Conservation (phyloP, 805 yeast species). For the Saccharomyces eubayanus region DNA sequence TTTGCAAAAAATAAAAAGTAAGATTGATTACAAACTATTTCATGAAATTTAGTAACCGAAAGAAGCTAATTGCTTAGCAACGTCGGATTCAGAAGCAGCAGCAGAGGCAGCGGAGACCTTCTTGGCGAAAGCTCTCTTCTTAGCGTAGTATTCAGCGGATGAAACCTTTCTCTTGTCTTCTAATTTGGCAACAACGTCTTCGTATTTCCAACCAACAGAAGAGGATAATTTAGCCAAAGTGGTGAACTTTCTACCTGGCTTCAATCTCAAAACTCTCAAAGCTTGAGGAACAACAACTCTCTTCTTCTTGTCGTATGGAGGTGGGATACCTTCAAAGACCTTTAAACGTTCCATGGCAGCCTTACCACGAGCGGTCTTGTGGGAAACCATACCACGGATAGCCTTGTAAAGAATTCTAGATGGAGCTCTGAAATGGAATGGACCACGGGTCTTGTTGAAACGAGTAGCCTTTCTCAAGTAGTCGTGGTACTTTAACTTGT, state of each 20-base stretch:
- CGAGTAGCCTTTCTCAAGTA: constrained; percentile 99
- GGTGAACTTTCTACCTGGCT: constrained; percentile 99
- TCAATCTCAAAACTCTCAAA: constrained; percentile 95
- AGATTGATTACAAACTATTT: constrained; percentile 8
- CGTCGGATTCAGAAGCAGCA: constrained; percentile 83
- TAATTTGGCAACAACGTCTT: constrained; percentile 91
- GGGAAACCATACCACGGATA: constrained; percentile 97
- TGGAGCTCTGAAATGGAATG: constrained; percentile 99
- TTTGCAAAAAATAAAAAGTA: constrained; percentile 9
- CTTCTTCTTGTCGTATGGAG: constrained; percentile 99
- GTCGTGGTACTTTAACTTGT: constrained; percentile 99
- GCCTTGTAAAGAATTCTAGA: constrained; percentile 99
- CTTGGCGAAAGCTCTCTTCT: constrained; percentile 93
- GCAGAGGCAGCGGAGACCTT: constrained; percentile 83
- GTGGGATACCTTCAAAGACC: constrained; percentile 99
- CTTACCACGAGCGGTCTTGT: constrained; percentile 99
- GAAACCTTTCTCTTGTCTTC: constrained; percentile 99
- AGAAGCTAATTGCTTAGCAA: constrained; percentile 87
- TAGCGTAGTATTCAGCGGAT: constrained; percentile 98
- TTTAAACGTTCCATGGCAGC: constrained; percentile 99
- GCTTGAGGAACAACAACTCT: constrained; percentile 99
- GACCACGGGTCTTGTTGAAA: constrained; percentile 98
- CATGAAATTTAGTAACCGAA: constrained; percentile 79
- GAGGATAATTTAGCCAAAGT: constrained; percentile 93
- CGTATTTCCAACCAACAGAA: constrained; percentile 99